Percentiles rank a stretch among this genome's conserved stretches.
Conservation (phyloP, 1,139 yeast genomes). For the Casaregolazyma lundiana region DNA sequence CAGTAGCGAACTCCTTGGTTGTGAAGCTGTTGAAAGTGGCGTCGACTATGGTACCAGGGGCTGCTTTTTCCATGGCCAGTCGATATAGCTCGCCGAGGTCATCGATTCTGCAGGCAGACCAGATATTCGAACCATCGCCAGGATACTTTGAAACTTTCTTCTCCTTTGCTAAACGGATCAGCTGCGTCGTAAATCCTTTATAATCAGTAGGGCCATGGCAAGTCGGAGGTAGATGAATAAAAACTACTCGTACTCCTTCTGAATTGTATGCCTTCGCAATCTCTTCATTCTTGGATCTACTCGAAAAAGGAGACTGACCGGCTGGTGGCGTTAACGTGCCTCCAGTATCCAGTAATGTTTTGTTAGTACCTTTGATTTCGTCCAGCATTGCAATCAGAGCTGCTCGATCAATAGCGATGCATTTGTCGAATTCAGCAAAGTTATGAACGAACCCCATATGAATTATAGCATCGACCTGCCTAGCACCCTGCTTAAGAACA, state of each 20-base stretch:
- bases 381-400: constrained; percentile 28
- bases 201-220: constrained; percentile 20
- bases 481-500: constrained; percentile 27
- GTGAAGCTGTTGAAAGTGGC: constrained; percentile 20
- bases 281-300: background rate
- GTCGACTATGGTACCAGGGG: constrained; percentile 13
- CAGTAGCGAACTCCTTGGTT: constrained; percentile 3
- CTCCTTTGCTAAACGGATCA: constrained; percentile 19
- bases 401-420: constrained; percentile 22
- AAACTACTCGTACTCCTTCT: constrained; percentile 5
- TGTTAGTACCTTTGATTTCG: constrained; percentile 27
- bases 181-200: constrained; percentile 19
- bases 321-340: background rate
- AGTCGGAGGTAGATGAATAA: constrained; percentile 8
- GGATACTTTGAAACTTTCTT: constrained; percentile 24
- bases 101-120: constrained; percentile 32
- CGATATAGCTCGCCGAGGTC: constrained; percentile 33
- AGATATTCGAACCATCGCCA: constrained; percentile 30
- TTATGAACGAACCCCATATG: constrained; percentile 36
- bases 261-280: background rate
- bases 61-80: constrained; percentile 31
- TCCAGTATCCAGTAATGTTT: constrained; percentile 13
- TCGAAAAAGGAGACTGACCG: background rate
- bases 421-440: constrained; percentile 16
- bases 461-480: constrained; percentile 33